Percentiles rank a stretch among this genome's conserved stretches.
phyloP scores from a whole-genome alignment of 495 filamentous ascomycete genomes.

The Penicillium macrosclerotiorum region DNA sequence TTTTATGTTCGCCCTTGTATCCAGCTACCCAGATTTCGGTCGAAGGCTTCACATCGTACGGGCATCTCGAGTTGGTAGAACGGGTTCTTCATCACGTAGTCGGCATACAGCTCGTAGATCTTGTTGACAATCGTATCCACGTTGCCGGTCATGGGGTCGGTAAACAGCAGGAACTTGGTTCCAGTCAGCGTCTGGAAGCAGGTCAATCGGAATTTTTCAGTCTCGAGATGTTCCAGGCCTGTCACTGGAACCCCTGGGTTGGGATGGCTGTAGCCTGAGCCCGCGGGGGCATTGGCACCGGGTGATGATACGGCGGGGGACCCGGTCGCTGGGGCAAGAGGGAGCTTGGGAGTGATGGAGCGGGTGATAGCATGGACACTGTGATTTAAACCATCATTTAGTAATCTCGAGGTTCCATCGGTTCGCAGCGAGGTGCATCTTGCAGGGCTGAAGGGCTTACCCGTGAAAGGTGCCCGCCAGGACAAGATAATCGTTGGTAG shows the following conservation, averaged over 20 bases:
- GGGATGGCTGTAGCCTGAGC: conserved; percentile 35
- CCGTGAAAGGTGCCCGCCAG: conserved; percentile 98
- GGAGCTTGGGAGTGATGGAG: conserved; percentile 62
- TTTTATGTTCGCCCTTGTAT: conserved; percentile 36
- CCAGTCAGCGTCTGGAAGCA: conserved; percentile 95
- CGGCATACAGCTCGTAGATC: conserved; percentile 92
- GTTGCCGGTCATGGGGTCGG: conserved; percentile 85
- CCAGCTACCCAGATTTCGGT: conserved; percentile 67
- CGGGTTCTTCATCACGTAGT: conserved; percentile 99
- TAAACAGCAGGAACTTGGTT: conserved; percentile 93
- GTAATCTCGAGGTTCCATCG: not conserved
- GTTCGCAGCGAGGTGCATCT: not conserved
- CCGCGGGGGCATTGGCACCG: conserved; percentile 21
- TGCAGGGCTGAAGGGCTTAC: conserved; percentile 36
- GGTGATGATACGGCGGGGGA: conserved; percentile 29
- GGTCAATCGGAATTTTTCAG: conserved; percentile 84
- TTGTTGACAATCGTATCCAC: conserved; percentile 75
- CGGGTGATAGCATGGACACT: conserved; percentile 88
- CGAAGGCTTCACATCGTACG: conserved; percentile 89
- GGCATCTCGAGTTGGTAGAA: conserved; percentile 99
- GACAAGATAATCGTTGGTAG: conserved; percentile 91
- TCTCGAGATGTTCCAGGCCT: conserved; percentile 88
- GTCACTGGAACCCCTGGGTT: conserved; percentile 51
- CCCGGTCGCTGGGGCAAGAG: conserved; percentile 28
- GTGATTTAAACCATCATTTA: not conserved